A percentile compares a stretch with the other conserved stretches of the same genome.
These are phyloP conservation scores for Stemphylium vesicarium DNA, from an alignment of 2,329 filamentous ascomycete species.

Conservation along the genomic window DNA sequence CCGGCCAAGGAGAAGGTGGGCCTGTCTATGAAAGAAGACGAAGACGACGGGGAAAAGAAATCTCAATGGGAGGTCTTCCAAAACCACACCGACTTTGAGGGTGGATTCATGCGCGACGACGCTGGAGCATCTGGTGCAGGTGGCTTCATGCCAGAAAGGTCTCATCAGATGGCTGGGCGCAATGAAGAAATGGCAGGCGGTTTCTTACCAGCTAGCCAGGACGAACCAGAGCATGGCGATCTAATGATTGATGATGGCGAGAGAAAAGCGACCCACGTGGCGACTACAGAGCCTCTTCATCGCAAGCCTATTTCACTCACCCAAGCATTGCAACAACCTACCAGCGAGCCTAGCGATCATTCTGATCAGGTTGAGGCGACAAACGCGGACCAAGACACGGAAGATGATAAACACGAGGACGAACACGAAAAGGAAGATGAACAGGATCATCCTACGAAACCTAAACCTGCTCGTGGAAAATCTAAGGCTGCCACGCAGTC, in stretches of 20 bases:
- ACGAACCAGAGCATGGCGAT: conserved; percentile 38
- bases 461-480: conserved; percentile 18
- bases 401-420: conserved; percentile 47
- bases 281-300: conserved; percentile 19
- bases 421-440: conserved; percentile 47
- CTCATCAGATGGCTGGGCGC: neutral
- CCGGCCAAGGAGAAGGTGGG: conserved; percentile 67
- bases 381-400: neutral
- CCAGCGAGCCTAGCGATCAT: conserved; percentile 3
- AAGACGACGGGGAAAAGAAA: conserved; percentile 63
- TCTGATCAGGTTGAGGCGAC: neutral
- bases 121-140: conserved; percentile 9
- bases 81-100: conserved; percentile 46
- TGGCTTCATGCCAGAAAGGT: conserved; percentile 25
- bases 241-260: conserved; percentile 45
- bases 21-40: conserved; percentile 55
- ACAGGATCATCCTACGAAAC: conserved; percentile 10
- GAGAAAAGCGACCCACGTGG: conserved; percentile 5
- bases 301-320: conserved; percentile 47
- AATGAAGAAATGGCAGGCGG: conserved; percentile 43
- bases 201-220: conserved; percentile 49
- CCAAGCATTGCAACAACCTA: conserved; percentile 33
- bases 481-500: neutral
- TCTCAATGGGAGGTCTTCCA: conserved; percentile 47
- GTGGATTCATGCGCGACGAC: conserved; percentile 51